Evolutionary conservation across 2,329 filamentous ascomycete genomes (phyloP), one percentile per base, ranked within the genome.

Genomic region (Colletotrichum incanum): DNA sequence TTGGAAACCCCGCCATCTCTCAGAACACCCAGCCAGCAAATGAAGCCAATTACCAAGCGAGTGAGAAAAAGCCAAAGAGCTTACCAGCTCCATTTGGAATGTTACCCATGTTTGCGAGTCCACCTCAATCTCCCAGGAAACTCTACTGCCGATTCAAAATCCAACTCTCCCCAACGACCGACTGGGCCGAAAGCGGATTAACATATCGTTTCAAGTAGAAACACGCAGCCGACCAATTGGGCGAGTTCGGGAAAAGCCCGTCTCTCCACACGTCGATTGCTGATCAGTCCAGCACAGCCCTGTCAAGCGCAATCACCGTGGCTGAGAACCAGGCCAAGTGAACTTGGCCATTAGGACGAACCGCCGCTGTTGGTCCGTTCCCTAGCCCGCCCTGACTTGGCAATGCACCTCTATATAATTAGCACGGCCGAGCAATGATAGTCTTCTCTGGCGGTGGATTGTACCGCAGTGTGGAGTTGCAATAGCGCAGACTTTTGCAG

Each of bases 231-330:
- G 37, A 5, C 61, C 31, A 54, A 64, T 54, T 28, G 47, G 49
- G 18, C 26, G 37, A 43, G 28, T 11, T 52, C 47, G 61, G 39
- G 14, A 12, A 20, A 45, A 8, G 49, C 26, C 47, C n/a, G 14
- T 50, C 52, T 70, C 52, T 49, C 65, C 65, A 58, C 68, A 58
- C 20, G 39, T 45, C 34, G 65, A 18, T 23, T 61, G 70, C 26
- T 49, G 65, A 72, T 69, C 70, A 37, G n/a, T 43, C 41, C 47
- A 69, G 47, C 70, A 72, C 52, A 64, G 70, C 70, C 70, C 65
- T 63, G 65, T 50, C 50, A 28, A 64, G 69, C 69, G 69, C 69
- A 72, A 70, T 72, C 70, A 65, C 65, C 59, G 70, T 72, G 70
- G 70, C 70, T 72, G 59, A 70, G 70, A 49, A 41, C 37, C 59